Base-by-base conservation (phyloP, 2,329 filamentous ascomycete species). In the Ambrosiella cleistominuta region DNA sequence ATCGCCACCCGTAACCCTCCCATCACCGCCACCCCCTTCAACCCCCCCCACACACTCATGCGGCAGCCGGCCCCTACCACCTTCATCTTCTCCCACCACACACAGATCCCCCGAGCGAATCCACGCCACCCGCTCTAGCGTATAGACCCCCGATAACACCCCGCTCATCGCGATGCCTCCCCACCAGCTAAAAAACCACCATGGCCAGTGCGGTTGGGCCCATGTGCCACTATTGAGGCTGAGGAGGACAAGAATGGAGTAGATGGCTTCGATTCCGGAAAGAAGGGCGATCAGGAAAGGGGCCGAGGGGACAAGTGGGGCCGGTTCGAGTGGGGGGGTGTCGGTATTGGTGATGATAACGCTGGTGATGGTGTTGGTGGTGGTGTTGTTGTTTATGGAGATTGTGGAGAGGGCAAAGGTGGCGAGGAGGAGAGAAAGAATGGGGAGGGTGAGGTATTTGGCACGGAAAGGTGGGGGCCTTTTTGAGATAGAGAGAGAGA, bases 221-320 rank as follows among this genome's bases (percentile, higher is more conserved):
- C 51, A 59, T 15, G 42, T 27, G 2, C 40, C 42, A 8, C 40
- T 54, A 12, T 37, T 47, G 9, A 55, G 9, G 36, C 44, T n/a
- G 15, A 55, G 40, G 15, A 54, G 27, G 9, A 51, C 57, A 9
- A 38, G 51, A 17, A 38, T 36, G 27, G 50, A 39, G 37, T 55
- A 55, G 9, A 59, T n/a, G 7, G 35, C 52, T 27, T 59, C 51
- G 9, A 59, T 55, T 5, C 38, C 57, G 8, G 44, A 15, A n/a
- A 44, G 55, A 40, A 59, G 12, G n/a, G 51, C 57, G n/a, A 59
- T 52, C 12, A 59, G 52, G 44, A 59, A 59, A 11, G 39, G 27
- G 15, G 57, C 49, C 50, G 42, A 19, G 15, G 8, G 19, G 36
- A n/a, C 27, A 13, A 42, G 8, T 7, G 47, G 27, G 6, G 27